Conservation (phyloP, 2,329 filamentous ascomycete genomes). For the Fusarium camptoceras region DNA sequence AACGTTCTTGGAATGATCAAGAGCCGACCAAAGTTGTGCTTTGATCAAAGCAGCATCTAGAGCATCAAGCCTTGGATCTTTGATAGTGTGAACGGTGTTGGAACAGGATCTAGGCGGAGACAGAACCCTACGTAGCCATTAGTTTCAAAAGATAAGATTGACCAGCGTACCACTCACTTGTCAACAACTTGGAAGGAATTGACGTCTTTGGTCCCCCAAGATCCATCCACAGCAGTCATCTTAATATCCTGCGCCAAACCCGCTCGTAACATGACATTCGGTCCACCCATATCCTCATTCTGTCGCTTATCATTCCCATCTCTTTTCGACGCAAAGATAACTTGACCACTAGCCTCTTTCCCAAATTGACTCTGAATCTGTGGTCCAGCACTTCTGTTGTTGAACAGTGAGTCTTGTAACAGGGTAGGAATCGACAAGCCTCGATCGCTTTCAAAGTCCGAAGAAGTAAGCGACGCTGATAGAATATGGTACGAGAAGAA, state of each 20-base stretch:
- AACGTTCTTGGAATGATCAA: neutral
- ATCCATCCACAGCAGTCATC: constrained; percentile 40
- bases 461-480: constrained; percentile 10
- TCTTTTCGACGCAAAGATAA: constrained; percentile 23
- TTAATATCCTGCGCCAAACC: constrained; percentile 36
- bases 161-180: constrained; percentile 2
- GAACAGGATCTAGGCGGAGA: constrained; percentile 27
- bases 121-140: constrained; percentile 15
- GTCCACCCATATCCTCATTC: constrained; percentile 6
- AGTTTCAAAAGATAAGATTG: neutral
- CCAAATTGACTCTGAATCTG: constrained; percentile 26
- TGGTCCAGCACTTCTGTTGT: constrained; percentile 35
- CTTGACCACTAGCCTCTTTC: constrained; percentile 24
- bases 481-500: constrained; percentile 41
- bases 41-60: neutral
- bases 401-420: constrained; percentile 15
- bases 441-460: constrained; percentile 14
- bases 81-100: neutral
- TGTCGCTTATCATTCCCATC: neutral
- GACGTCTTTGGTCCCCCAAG: constrained; percentile 30
- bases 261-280: constrained; percentile 19
- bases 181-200: constrained; percentile 39
- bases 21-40: neutral
- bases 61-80: neutral
- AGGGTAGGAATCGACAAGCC: constrained; percentile 33